Percentiles rank a stretch among this genome's conserved stretches.
These are phyloP conservation scores for Teratosphaeria zuluensis DNA, from an alignment of 2,329 filamentous ascomycete genomes.

Conservation along the genomic window DNA sequence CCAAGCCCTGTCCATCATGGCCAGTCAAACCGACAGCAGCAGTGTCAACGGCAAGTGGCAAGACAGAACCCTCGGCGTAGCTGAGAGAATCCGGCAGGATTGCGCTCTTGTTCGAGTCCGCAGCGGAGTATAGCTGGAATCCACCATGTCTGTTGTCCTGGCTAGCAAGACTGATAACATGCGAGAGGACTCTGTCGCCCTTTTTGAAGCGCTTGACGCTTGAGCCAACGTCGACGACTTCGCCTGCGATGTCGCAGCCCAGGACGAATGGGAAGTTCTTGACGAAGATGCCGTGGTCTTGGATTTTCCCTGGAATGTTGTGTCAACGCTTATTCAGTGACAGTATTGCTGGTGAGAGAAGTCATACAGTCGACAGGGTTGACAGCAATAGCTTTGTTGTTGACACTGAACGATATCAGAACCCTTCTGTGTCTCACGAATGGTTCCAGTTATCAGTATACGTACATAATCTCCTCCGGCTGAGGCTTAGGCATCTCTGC, in stretches of 20 bases:
- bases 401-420: slow-evolving; percentile 9
- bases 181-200: slow-evolving; percentile 28
- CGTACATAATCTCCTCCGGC: slow-evolving; percentile 21
- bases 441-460: no score
- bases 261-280: slow-evolving; percentile 27
- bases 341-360: background rate
- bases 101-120: slow-evolving; percentile 22
- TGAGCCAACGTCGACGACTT: slow-evolving; percentile 26
- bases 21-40: slow-evolving; percentile 32
- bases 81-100: slow-evolving; percentile 30
- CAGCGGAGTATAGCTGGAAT: slow-evolving; percentile 28
- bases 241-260: slow-evolving; percentile 30
- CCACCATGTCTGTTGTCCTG: slow-evolving; percentile 15
- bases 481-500: slow-evolving; percentile 24
- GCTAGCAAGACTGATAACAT: slow-evolving; percentile 13
- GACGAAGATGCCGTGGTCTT: slow-evolving; percentile 24
- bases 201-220: slow-evolving; percentile 25
- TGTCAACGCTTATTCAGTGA: background rate
- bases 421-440: no score
- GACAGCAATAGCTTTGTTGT: slow-evolving; percentile 27
- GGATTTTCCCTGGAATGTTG: slow-evolving; percentile 20
- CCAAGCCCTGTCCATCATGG: slow-evolving; percentile 22
- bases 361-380: slow-evolving; percentile 31
- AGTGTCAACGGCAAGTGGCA: slow-evolving; percentile 36
- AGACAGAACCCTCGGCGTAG: slow-evolving; percentile 31